phyloP scores from a whole-genome alignment of 768 basidiomycete genomes.

The Coprinopsis cinerea region DNA sequence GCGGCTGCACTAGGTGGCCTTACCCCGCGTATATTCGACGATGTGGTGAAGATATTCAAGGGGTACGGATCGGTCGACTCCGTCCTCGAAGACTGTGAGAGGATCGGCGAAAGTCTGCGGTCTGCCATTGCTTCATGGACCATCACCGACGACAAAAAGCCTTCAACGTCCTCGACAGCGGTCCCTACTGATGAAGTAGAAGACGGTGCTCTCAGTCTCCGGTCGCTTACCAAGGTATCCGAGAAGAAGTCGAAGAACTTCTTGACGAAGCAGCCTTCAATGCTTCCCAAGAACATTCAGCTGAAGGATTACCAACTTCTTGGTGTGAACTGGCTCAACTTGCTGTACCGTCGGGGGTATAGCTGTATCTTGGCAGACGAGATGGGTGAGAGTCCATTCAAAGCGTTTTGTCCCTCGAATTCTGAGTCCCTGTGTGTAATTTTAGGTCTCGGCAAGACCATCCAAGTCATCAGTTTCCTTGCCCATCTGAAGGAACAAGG shows the following conservation, averaged over 20 bases:
- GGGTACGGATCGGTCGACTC: constrained; percentile 87
- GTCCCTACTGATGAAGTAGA: constrained; percentile 31
- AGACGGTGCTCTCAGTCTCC: constrained; percentile 60
- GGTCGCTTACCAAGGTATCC: constrained; percentile 36
- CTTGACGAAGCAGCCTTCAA: constrained; percentile 66
- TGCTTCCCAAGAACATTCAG: constrained; percentile 58
- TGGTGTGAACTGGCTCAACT: constrained; percentile 95
- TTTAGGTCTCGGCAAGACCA: constrained; percentile 93
- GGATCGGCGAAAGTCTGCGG: constrained; percentile 70
- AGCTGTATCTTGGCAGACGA: constrained; percentile 98
- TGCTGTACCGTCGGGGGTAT: constrained; percentile 72
- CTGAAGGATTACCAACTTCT: constrained; percentile 97
- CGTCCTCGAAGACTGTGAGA: constrained; percentile 84
- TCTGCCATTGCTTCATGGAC: constrained; percentile 79
- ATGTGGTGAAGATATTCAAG: constrained; percentile 76
- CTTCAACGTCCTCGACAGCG: constrained; percentile 11
- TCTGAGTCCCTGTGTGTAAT: neutral
- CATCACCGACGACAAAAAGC: constrained; percentile 22
- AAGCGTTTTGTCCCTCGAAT: neutral
- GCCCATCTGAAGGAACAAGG: constrained; percentile 81
- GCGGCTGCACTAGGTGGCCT: constrained; percentile 76
- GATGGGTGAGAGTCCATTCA: constrained; percentile 70
- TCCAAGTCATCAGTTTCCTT: constrained; percentile 97
- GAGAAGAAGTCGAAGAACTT: constrained; percentile 52
- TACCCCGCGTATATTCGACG: constrained; percentile 86